A percentile compares a stretch with the other conserved stretches of the same genome.
These are phyloP conservation scores for Aspergillus saccharolyticus DNA, from an alignment of 495 filamentous ascomycete species.

Conservation along the genomic window DNA sequence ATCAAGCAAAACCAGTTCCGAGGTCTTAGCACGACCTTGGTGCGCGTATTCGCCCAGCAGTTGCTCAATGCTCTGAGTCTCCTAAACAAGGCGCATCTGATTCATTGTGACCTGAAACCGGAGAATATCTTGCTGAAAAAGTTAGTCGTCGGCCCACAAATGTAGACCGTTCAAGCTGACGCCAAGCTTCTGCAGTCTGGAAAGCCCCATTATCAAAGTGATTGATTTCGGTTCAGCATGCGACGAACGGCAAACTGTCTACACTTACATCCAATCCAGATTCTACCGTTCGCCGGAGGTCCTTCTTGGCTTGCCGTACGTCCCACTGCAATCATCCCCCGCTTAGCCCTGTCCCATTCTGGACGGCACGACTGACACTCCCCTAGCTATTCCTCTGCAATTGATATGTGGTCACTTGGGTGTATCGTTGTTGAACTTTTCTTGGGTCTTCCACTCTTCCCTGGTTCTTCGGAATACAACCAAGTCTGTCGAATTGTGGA, in stretches of 20 bases:
- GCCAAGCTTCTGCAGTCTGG: conserved; percentile 52
- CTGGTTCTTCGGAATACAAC: conserved; percentile 98
- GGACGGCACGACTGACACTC: neutral
- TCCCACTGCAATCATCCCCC: conserved; percentile 3
- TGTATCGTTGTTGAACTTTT: conserved; percentile 99
- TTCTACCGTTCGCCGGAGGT: conserved; percentile 99
- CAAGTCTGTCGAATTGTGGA: conserved; percentile 96
- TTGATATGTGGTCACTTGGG: conserved; percentile 99
- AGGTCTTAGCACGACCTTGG: conserved; percentile 92
- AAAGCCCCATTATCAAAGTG: conserved; percentile 99
- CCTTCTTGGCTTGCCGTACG: conserved; percentile 78
- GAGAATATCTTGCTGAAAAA: conserved; percentile 99
- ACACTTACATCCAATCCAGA: conserved; percentile 98
- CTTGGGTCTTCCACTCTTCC: conserved; percentile 90
- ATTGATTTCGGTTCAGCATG: conserved; percentile 99
- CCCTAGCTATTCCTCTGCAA: conserved; percentile 86
- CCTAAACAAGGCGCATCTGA: conserved; percentile 92
- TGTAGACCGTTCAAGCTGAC: conserved; percentile 2
- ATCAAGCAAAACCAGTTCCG: conserved; percentile 99
- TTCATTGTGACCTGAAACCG: conserved; percentile 98
- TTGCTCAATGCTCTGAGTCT: conserved; percentile 86
- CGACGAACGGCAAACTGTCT: conserved; percentile 97
- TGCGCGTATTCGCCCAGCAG: conserved; percentile 97
- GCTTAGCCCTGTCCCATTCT: neutral
- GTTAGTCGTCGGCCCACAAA: conserved; percentile 35